phyloP scores from a whole-genome alignment of 768 basidiomycete species.

The Coprinopsis strossmayeri region DNA sequence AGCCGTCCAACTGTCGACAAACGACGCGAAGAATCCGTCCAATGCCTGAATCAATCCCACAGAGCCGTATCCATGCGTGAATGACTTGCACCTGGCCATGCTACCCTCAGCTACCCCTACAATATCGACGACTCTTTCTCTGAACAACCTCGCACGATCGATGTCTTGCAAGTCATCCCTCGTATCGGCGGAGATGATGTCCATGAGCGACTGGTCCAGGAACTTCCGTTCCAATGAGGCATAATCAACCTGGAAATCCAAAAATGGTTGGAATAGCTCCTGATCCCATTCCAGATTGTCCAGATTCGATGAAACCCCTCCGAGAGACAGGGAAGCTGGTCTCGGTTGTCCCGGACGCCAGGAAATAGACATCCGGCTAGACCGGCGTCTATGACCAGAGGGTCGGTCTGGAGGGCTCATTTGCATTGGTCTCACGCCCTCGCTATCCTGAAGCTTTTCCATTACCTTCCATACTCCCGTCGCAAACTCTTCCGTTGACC shows the following conservation, averaged over 20 bases:
- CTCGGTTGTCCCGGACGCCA: slow-evolving; percentile 39
- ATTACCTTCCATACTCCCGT: slow-evolving; percentile 65
- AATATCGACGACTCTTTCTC: slow-evolving; percentile 70
- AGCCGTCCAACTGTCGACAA: slow-evolving; percentile 59
- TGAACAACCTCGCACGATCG: slow-evolving; percentile 57
- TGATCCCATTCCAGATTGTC: slow-evolving; percentile 77
- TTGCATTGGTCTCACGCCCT: slow-evolving; percentile 14
- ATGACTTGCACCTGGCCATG: slow-evolving; percentile 60
- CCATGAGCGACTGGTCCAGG: slow-evolving; percentile 52
- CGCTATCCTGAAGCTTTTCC: slow-evolving; percentile 55
- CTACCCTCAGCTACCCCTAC: slow-evolving; percentile 79
- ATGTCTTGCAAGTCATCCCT: slow-evolving; percentile 30
- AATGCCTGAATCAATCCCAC: slow-evolving; percentile 67
- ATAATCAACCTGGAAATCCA: slow-evolving; percentile 87
- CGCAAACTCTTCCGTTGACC: slow-evolving; percentile 80
- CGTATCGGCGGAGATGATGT: slow-evolving; percentile 36
- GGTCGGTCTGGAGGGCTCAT: slow-evolving; percentile 18
- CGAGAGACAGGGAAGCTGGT: slow-evolving; percentile 12
- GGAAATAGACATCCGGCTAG: slow-evolving; percentile 62
- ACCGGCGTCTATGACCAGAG: slow-evolving; percentile 41
- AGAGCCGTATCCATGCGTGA: slow-evolving; percentile 89
- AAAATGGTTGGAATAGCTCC: slow-evolving; percentile 88
- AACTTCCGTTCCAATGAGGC: slow-evolving; percentile 66
- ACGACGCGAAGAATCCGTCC: slow-evolving; percentile 63
- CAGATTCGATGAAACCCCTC: slow-evolving; percentile 16